These are phyloP conservation scores for Nakazawaea wyomingensis DNA, from an alignment of 805 yeast genomes.

Conservation along the genomic window DNA sequence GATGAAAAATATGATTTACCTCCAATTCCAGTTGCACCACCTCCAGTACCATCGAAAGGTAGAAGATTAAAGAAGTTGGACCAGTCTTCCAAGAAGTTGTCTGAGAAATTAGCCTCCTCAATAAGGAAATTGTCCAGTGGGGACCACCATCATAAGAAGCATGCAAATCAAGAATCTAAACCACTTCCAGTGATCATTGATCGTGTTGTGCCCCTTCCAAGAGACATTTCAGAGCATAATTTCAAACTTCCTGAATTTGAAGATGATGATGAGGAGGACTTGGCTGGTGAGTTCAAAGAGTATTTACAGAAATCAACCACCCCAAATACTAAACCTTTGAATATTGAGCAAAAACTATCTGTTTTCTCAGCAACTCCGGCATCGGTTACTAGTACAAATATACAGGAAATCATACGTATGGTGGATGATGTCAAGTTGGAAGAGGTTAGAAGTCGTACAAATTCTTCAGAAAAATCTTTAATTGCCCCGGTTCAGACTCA, in stretches of 20 bases:
- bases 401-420: constrained; percentile 1
- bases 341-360: neutral
- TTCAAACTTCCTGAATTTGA: constrained; percentile 11
- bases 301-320: constrained; percentile 7
- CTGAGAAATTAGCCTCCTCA: constrained; percentile 6
- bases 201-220: neutral
- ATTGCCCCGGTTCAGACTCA: no score
- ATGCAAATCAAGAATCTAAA: neutral
- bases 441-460: neutral
- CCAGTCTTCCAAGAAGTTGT: constrained; percentile 7
- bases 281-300: constrained; percentile 3
- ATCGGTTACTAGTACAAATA: no score
- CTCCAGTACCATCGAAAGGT: neutral
- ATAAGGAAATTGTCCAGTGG: constrained; percentile 10
- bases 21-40: constrained; percentile 3
- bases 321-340: constrained; percentile 7
- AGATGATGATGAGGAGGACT: constrained; percentile 9
- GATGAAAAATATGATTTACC: neutral
- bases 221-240: constrained; percentile 2
- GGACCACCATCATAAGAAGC: neutral
- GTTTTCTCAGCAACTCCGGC: no score
- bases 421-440: constrained; percentile 2
- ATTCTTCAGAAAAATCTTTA: neutral
- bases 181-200: constrained; percentile 5
- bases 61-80: constrained; percentile 6